Base-by-base conservation (phyloP, 257 asterid genomes). In the Solanum sparsipilum region DNA sequence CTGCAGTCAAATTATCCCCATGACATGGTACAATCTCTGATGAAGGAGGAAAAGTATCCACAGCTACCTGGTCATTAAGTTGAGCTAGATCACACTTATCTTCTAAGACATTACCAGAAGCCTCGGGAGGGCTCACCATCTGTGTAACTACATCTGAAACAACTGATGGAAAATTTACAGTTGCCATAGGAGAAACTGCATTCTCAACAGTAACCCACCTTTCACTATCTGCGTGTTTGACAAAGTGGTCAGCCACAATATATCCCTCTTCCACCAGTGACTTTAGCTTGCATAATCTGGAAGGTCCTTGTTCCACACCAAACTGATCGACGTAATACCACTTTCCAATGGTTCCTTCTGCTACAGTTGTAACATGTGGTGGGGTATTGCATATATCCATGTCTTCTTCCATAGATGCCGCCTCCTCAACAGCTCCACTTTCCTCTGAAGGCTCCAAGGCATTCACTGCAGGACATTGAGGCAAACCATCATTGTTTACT, bases 321-420 rank as follows among this genome's bases (percentile, higher is more conserved):
- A 87, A 90, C 82, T 93, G 93, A 91, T 97, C 99, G 84, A 96
- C 92, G 92, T 96, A 96, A 89, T 90, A 93, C 99, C 99, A 97
- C 90, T 97, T 97, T 20, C 98, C 99, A 13, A 93, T 31, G 89
- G 87, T 89, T 81, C 94, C 92, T 93, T 93, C 93, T 44, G 91
- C 89, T 88, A 90, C 92, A 74, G 88, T 89, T 41, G 98, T 93
- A 85, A 86, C 94, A 89, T 96, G 99, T n/a, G 99, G 99, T 1
- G 99, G 99, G 39, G 99, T 97, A 88, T 96, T 91, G 90, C 99
- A 96, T 58, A 97, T 97, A 90, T 97, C 99, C 99, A 97, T 97
- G 90, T 97, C 99, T 90, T 96, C 99, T 90, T 97, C 99, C 99
- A 97, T 97, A 72, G 99, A 96, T 38, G 93, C 94, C 68, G 88